phyloP scores from a whole-genome alignment of 2,329 filamentous ascomycete species.

The Lizonia empirigonia region DNA sequence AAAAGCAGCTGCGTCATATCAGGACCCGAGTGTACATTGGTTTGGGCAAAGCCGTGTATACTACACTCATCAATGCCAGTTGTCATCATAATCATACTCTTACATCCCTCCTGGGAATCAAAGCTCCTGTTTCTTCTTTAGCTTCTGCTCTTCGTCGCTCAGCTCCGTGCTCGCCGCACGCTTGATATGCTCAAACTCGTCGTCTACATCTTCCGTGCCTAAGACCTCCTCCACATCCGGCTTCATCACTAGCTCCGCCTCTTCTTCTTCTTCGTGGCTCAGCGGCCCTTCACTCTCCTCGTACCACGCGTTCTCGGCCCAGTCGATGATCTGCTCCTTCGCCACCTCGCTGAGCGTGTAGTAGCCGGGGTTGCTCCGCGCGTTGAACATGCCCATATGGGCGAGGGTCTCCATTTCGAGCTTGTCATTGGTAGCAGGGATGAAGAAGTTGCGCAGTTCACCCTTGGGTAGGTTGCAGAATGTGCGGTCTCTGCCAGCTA shows the following conservation, averaged over 20 bases:
- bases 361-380: conserved; percentile 74
- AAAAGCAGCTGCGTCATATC: no score
- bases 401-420: conserved; percentile 79
- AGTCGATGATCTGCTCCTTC: conserved; percentile 67
- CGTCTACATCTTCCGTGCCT: conserved; percentile 24
- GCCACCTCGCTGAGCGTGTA: conserved; percentile 69
- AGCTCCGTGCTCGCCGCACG: conserved; percentile 4
- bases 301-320: conserved; percentile 71
- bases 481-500: conserved; percentile 75
- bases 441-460: conserved; percentile 39
- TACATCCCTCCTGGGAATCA: not conserved
- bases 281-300: conserved; percentile 50
- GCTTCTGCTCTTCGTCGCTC: conserved; percentile 1
- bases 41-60: no score
- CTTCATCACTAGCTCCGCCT: conserved; percentile 40
- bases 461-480: conserved; percentile 73
- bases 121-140: conserved; percentile 10
- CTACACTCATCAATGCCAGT: not conserved
- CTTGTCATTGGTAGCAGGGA: conserved; percentile 71
- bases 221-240: conserved; percentile 19
- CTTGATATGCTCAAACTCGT: conserved; percentile 36
- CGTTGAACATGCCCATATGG: conserved; percentile 81
- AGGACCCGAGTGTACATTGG: no score
- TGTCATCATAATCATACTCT: not conserved
- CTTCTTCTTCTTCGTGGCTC: conserved; percentile 36